Base-by-base conservation (phyloP, 495 filamentous ascomycete species). In the Hypomontagnella monticulosa region DNA sequence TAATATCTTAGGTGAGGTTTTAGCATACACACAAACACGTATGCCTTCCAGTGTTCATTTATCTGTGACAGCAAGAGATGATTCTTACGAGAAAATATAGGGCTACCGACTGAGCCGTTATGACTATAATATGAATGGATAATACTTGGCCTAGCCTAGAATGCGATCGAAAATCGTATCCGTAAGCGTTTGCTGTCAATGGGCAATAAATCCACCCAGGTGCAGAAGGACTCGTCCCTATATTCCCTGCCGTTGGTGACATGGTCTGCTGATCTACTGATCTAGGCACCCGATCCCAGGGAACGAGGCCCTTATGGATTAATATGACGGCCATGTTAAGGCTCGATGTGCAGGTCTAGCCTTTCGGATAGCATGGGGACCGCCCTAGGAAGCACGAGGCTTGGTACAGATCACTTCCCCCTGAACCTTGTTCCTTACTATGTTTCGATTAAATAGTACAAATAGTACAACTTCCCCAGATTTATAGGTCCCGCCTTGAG, bases 201-300 rank as follows among this genome's bases (percentile, higher is more conserved):
- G 52, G 32, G 37, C 38, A 54, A 56, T 60, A 19, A 66, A 66
- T 50, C 47, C 27, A 59, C 49, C 38, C 40, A 47, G 42, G 7
- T 42, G 37, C 42, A 60, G 50, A 46, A 60, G 19, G 46, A 56
- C 1, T 33, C 33, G 46, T 67, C 52, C 52, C 48, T 44, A 33
- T 57, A 32, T 49, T 8, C 48, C 56, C 52, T 61, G 57, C 38
- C 55, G 41, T 36, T 16, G 54, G 65, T 58, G 42, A 62, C 48
- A 48, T 36, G 58, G 64, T 69, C 66, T 61, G 66, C 60, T 41
- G 52, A 63, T 66, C 62, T 60, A 56, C 56, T 66, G 63, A 66
- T 64, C 66, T 64, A 57, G 66, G 57, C 66, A 61, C 43, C 30
- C 59, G 54, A 63, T 44, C 27, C 30, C 36, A 56, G 14, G 55